Conservation (phyloP, 2,329 filamentous ascomycete species). For the Monilinia polystroma region DNA sequence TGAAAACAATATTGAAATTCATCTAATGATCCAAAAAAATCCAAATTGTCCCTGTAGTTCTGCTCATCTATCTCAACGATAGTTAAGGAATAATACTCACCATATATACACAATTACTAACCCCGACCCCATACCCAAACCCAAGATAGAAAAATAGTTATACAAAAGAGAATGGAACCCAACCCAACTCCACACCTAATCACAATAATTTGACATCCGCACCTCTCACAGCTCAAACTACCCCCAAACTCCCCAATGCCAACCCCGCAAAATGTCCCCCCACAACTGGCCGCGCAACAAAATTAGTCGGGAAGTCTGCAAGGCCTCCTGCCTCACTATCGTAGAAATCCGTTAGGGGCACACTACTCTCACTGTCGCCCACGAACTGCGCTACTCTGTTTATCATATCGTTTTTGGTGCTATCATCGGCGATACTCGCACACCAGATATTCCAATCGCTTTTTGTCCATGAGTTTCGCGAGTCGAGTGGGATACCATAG, state of each 20-base stretch:
- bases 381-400: not conserved
- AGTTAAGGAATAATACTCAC: no score
- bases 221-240: not conserved
- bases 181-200: not conserved
- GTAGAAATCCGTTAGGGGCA: not conserved
- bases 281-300: not conserved
- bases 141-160: not conserved
- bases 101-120: no score
- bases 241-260: not conserved
- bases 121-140: not conserved
- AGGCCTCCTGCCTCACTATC: not conserved
- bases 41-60: no score
- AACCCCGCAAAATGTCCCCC: constrained; percentile 1
- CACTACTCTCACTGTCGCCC: not conserved
- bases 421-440: not conserved
- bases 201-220: no score
- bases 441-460: constrained; percentile 48
- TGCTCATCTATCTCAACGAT: no score
- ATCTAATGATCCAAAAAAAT: no score
- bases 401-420: not conserved
- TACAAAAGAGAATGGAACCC: not conserved
- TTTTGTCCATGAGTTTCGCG: constrained; percentile 77
- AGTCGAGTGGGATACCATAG: constrained; percentile 82
- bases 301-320: not conserved
- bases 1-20: no score